These are phyloP conservation scores for Fusarium abutilonis DNA, from an alignment of 2,329 filamentous ascomycete genomes.

Conservation along the genomic window DNA sequence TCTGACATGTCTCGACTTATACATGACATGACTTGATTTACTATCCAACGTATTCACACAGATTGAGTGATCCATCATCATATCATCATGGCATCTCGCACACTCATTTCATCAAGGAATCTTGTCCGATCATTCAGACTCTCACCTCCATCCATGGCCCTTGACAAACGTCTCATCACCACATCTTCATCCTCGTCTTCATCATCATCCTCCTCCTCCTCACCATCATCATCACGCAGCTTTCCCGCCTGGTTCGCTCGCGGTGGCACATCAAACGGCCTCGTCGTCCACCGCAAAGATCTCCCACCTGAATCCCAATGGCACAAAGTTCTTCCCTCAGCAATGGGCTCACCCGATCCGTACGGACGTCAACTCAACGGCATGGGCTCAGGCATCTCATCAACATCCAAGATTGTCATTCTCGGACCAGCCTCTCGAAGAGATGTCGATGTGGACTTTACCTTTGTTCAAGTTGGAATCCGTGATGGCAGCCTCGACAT, in stretches of 20 bases:
- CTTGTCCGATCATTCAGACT: constrained; percentile 2
- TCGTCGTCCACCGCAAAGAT: constrained; percentile 58
- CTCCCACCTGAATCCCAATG: constrained; percentile 52
- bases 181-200: neutral
- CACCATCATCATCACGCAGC: constrained; percentile 37
- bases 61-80: neutral
- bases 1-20: neutral
- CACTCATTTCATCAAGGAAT: constrained; percentile 2
- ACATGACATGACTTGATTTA: neutral
- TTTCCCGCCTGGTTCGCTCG: constrained; percentile 59
- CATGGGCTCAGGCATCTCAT: constrained; percentile 74
- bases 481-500: constrained; percentile 69
- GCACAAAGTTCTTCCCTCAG: constrained; percentile 63
- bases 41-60: too few relatives aligned
- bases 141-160: neutral
- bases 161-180: constrained; percentile 7
- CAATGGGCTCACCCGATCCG: constrained; percentile 72
- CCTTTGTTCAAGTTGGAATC: constrained; percentile 75
- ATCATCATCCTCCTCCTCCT: neutral
- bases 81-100: constrained; percentile 1
- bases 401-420: constrained; percentile 76
- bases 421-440: constrained; percentile 61
- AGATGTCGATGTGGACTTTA: constrained; percentile 73
- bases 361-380: constrained; percentile 77
- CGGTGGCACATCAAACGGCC: constrained; percentile 74